phyloP scores from a whole-genome alignment of 192 early-diverging fungal species.

The Coemansia sp. region DNA sequence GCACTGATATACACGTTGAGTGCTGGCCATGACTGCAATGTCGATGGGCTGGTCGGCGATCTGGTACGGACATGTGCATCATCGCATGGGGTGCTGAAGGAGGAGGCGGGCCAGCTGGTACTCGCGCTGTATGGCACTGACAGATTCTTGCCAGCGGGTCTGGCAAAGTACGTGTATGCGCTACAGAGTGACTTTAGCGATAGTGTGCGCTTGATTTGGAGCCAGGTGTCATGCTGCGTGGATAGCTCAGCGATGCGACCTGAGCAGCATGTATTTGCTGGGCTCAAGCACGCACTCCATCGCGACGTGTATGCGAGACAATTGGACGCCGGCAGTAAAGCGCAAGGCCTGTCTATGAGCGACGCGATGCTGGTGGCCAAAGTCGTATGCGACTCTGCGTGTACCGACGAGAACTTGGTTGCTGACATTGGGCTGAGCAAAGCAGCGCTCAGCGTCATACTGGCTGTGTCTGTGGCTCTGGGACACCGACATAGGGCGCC shows the following conservation, averaged over 20 bases:
- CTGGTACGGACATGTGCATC: constrained; percentile 6
- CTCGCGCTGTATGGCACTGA: constrained; percentile 9
- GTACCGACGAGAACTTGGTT: neutral
- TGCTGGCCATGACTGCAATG: neutral
- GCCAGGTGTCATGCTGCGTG: constrained; percentile 3
- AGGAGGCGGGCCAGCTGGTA: constrained; percentile 13
- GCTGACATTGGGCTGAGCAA: constrained; percentile 14
- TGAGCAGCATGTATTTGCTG: constrained; percentile 6
- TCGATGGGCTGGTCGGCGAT: neutral
- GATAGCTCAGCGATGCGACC: neutral
- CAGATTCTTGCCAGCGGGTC: neutral
- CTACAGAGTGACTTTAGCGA: constrained; percentile 19
- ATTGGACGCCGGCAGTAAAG: neutral
- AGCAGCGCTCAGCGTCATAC: constrained; percentile 7
- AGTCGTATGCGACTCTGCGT: neutral
- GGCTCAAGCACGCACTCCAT: neutral
- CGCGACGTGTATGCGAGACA: neutral
- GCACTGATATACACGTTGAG: constrained; percentile 20
- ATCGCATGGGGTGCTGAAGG: constrained; percentile 8
- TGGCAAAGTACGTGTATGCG: constrained; percentile 2
- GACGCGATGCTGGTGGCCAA: constrained; percentile 28
- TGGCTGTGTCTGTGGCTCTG: constrained; percentile 6
- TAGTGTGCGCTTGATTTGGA: constrained; percentile 23
- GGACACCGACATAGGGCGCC: neutral
- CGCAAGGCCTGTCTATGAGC: constrained; percentile 8